These are phyloP conservation scores for Kodamaea kaohsiungensis DNA, from an alignment of 805 yeast species.

Conservation along the genomic window DNA sequence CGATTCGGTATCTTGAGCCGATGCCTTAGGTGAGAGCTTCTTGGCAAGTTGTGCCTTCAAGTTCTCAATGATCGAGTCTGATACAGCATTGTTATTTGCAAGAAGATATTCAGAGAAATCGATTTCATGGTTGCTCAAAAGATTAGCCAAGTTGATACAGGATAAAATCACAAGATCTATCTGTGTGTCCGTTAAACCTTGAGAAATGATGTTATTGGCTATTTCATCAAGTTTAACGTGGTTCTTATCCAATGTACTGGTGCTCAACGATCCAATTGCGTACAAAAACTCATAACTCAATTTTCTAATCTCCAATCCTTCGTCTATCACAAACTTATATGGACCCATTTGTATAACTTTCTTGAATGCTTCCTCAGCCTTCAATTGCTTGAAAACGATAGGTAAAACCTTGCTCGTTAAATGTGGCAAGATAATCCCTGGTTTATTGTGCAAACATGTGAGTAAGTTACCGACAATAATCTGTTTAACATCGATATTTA, in stretches of 20 bases:
- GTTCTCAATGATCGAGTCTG: slow-evolving; percentile 39
- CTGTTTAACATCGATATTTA: slow-evolving; percentile 56
- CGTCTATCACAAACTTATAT: slow-evolving; percentile 78
- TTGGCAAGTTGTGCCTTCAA: slow-evolving; percentile 38
- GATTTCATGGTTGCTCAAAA: slow-evolving; percentile 36
- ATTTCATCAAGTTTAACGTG: slow-evolving; percentile 32
- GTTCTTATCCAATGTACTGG: slow-evolving; percentile 17
- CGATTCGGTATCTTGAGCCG: slow-evolving; percentile 66
- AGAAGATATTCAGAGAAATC: slow-evolving; percentile 19
- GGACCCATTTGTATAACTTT: slow-evolving; percentile 82
- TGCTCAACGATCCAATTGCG: slow-evolving; percentile 40
- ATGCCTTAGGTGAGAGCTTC: slow-evolving; percentile 59
- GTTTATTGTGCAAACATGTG: slow-evolving; percentile 59
- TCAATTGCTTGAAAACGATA: slow-evolving; percentile 52
- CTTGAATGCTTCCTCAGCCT: slow-evolving; percentile 55
- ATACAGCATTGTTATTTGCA: slow-evolving; percentile 12
- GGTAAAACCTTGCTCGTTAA: slow-evolving; percentile 49
- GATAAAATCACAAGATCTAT: slow-evolving; percentile 58
- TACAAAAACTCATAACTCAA: slow-evolving; percentile 69
- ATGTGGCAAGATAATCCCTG: slow-evolving; percentile 46
- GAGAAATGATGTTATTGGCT: slow-evolving; percentile 43
- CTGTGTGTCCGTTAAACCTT: slow-evolving; percentile 61
- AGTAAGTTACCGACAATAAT: slow-evolving; percentile 59
- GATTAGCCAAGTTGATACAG: slow-evolving; percentile 40
- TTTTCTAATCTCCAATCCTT: slow-evolving; percentile 72